These are phyloP conservation scores for Neurospora africana DNA, from an alignment of 495 filamentous ascomycete species.

Conservation along the genomic window DNA sequence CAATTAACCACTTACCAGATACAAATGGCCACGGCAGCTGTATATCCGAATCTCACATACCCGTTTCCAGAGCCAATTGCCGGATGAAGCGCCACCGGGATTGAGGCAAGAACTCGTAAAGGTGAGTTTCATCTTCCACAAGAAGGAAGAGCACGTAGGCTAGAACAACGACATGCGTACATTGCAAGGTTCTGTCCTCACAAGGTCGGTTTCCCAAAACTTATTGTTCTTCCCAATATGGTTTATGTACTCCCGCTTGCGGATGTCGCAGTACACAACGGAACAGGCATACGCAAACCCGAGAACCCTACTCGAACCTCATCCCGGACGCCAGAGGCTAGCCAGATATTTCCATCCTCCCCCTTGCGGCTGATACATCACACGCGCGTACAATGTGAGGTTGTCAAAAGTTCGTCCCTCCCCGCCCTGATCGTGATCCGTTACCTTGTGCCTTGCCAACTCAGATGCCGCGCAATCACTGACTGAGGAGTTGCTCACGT, in stretches of 20 bases:
- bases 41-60: not conserved
- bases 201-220: not conserved
- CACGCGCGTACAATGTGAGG: not conserved
- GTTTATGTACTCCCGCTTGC: not conserved
- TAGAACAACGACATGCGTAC: not conserved
- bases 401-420: not conserved
- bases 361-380: not conserved
- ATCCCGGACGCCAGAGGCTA: not conserved
- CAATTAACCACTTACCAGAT: not conserved
- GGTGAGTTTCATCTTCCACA: not conserved
- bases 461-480: slow-evolving; percentile 1
- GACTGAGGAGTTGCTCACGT: not conserved
- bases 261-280: not conserved
- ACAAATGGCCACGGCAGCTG: not conserved
- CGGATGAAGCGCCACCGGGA: not conserved
- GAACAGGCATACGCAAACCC: not conserved
- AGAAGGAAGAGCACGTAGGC: not conserved
- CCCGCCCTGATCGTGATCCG: not conserved
- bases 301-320: not conserved
- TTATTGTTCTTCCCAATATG: not conserved
- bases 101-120: not conserved
- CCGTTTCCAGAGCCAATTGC: not conserved
- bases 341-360: not conserved
- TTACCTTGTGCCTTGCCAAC: slow-evolving; percentile 5
- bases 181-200: not conserved